Base-by-base conservation (phyloP, 768 basidiomycete species). In the Paxillus involutus region DNA sequence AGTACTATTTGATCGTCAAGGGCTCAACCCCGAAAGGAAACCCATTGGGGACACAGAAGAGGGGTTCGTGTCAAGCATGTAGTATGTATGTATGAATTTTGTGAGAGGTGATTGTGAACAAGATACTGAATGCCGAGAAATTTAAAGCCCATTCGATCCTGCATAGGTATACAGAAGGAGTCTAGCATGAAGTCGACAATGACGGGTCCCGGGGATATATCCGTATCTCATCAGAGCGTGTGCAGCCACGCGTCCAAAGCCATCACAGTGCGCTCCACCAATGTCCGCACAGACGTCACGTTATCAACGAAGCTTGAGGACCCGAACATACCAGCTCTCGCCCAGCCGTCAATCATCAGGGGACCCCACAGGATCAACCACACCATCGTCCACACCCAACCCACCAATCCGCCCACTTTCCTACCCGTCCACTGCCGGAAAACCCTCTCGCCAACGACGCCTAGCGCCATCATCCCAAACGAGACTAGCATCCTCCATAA, bases 401-500 rank as follows among this genome's bases (percentile, higher is more conserved):
- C 74, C 9, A 30, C 16, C 33, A 54, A 49, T 4, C 74, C 77
- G 17, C 60, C 56, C 3, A 73, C 69, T 17, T 51, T 62, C 51
- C 58, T 52, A 5, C 72, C 68, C 0, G 64, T 72, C 16, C 59
- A 17, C 17, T 21, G 30, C 36, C 52, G 43, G 42, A 59, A 72
- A 17, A 3, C 53, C 12, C 44, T 64, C 63, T 87, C 85, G 16
- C 79, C 50, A 2, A 82, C 49, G 12, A 81, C 61, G 2, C 82
- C 84, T 0, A 80, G 55, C 10, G 75, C 84, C 71, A 78, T 83
- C 64, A 81, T 68, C 32, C 84, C 56, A 61, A 86, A 88, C 55
- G 80, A 82, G 1, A 77, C 75, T 0, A 71, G 64, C 41, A 81
- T 72, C 29, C 60, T 51, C 57, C 53, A 49, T n/a, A 78, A 70